phyloP scores from a whole-genome alignment of 1,284 basidiomycete species.

The Rhodotorula sp. region DNA sequence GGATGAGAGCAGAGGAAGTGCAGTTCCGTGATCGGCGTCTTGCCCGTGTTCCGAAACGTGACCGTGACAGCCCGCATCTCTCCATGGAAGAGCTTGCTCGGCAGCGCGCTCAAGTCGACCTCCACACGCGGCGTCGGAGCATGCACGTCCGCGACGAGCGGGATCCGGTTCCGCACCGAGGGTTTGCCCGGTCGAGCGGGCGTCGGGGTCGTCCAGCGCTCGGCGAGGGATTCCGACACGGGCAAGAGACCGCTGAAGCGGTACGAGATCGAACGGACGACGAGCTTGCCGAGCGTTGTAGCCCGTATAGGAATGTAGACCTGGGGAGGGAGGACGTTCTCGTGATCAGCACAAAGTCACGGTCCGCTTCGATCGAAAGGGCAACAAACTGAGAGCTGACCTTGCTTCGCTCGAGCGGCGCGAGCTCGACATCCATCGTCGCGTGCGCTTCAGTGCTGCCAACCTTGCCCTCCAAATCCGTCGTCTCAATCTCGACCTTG shows the following conservation, averaged over 20 bases:
- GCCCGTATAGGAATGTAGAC: constrained; percentile 47
- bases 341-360: background rate
- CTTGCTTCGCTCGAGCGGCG: constrained; percentile 48
- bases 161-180: constrained; percentile 51
- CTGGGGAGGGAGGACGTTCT: background rate
- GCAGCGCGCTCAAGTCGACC: constrained; percentile 27
- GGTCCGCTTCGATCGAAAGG: too few species aligned
- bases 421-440: constrained; percentile 47
- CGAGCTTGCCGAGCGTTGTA: constrained; percentile 39
- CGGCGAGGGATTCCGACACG: constrained; percentile 50
- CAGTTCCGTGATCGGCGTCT: constrained; percentile 44
- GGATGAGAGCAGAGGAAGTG: constrained; percentile 45
- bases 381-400: constrained; percentile 20
- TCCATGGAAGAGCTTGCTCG: constrained; percentile 46
- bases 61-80: constrained; percentile 45
- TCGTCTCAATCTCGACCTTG: constrained; percentile 22
- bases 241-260: constrained; percentile 53
- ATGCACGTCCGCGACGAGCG: constrained; percentile 49
- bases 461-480: background rate
- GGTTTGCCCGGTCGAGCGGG: constrained; percentile 11
- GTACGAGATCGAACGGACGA: constrained; percentile 49
- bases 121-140: constrained; percentile 44
- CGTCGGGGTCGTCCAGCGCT: constrained; percentile 47
- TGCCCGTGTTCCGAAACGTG: constrained; percentile 48
- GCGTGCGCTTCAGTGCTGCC: background rate